A percentile compares a stretch with the other conserved stretches of the same genome.
Evolutionary conservation across 257 asterid genomes (phyloP).

Genomic region (Penstemon eatonii): DNA sequence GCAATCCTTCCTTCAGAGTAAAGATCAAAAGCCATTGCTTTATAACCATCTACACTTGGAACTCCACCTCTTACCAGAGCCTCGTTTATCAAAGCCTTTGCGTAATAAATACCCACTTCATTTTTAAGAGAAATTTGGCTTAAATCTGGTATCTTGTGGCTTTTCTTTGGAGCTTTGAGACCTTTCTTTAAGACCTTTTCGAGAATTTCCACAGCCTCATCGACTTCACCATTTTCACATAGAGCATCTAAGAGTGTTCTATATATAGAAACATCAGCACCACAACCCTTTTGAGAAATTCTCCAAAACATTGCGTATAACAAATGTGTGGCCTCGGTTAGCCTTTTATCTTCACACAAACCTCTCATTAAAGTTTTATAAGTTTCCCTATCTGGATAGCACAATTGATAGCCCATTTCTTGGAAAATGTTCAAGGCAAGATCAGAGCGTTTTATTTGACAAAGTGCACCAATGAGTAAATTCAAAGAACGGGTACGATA

Average conservation of each 20-base stretch:
- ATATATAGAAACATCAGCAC: slow-evolving; percentile 70
- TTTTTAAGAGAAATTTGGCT: slow-evolving; percentile 37
- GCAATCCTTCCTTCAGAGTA: slow-evolving; percentile 66
- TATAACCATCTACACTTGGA: slow-evolving; percentile 68
- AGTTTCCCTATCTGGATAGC: slow-evolving; percentile 72
- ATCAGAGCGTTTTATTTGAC: slow-evolving; percentile 63
- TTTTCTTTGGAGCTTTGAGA: slow-evolving; percentile 65
- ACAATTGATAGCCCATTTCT: slow-evolving; percentile 75
- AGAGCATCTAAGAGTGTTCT: slow-evolving; percentile 70
- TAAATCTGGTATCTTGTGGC: slow-evolving; percentile 55
- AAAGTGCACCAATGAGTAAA: slow-evolving; percentile 63
- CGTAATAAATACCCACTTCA: slow-evolving; percentile 29
- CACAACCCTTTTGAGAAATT: slow-evolving; percentile 78
- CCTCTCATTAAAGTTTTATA: slow-evolving; percentile 81
- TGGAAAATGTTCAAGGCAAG: slow-evolving; percentile 74
- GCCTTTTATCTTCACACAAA: slow-evolving; percentile 68
- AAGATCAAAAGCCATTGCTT: slow-evolving; percentile 63
- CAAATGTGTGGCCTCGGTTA: slow-evolving; percentile 78
- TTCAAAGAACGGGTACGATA: slow-evolving; percentile 63
- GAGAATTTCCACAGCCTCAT: slow-evolving; percentile 72
- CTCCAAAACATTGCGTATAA: slow-evolving; percentile 83
- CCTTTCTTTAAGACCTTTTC: slow-evolving; percentile 74
- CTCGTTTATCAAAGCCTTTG: slow-evolving; percentile 62
- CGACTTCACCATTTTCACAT: slow-evolving; percentile 69
- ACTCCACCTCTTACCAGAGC: slow-evolving; percentile 64